These are phyloP conservation scores for Tulasnella sp. DNA, from an alignment of 768 basidiomycete genomes.

Conservation along the genomic window DNA sequence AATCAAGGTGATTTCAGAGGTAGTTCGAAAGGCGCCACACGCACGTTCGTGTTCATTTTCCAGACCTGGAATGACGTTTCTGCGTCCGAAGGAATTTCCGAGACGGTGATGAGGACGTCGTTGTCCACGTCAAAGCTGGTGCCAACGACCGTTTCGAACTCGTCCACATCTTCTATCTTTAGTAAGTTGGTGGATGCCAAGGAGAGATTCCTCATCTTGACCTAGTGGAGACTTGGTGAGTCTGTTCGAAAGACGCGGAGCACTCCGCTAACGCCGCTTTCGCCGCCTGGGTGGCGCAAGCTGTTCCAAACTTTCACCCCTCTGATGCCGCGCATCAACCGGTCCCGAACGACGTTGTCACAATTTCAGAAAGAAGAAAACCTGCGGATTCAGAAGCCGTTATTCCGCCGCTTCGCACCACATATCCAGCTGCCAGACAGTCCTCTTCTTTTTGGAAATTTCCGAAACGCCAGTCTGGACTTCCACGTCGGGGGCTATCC, in stretches of 20 bases:
- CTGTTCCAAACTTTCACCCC: too few species aligned
- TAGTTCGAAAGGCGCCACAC: slow-evolving; percentile 36
- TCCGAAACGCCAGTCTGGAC: background rate
- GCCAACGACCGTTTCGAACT: slow-evolving; percentile 45
- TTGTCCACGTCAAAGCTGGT: slow-evolving; percentile 68
- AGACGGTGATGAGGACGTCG: slow-evolving; percentile 59
- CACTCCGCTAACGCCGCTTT: background rate
- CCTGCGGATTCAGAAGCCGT: background rate
- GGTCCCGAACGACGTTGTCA: background rate
- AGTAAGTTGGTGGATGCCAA: slow-evolving; percentile 7
- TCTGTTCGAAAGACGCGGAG: background rate
- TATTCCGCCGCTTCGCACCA: background rate
- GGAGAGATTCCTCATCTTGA: slow-evolving; percentile 25
- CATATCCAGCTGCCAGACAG: background rate
- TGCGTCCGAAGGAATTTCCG: slow-evolving; percentile 54
- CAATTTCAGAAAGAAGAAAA: background rate
- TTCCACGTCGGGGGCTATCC: background rate
- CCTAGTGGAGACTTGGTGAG: background rate
- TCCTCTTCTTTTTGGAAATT: background rate
- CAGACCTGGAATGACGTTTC: slow-evolving; percentile 64
- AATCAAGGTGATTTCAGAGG: slow-evolving; percentile 33
- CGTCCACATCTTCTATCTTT: background rate
- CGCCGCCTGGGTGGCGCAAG: background rate
- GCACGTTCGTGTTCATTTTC: slow-evolving; percentile 44
- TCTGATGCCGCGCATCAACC: too few species aligned